phyloP scores from a whole-genome alignment of 2,329 filamentous ascomycete genomes.

The Colletotrichum horii region DNA sequence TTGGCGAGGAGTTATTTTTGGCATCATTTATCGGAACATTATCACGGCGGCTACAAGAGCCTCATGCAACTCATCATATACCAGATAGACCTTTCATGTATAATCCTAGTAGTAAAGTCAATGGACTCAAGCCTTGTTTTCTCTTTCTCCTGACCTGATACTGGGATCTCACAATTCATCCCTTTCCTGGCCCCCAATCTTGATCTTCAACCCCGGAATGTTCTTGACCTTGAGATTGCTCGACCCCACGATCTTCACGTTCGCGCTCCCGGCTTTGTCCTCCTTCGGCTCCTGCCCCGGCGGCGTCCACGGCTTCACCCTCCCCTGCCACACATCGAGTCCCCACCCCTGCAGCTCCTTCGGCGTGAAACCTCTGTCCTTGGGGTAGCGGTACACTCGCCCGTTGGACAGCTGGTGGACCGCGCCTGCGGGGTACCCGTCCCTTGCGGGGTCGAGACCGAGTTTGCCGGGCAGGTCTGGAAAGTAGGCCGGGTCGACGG shows the following conservation, averaged over 20 bases:
- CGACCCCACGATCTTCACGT: constrained; percentile 11
- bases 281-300: constrained; percentile 29
- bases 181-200: constrained; percentile 24
- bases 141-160: background rate
- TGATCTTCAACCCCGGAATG: constrained; percentile 30
- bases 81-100: background rate
- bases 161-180: constrained; percentile 26
- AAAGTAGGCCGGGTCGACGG: constrained; percentile 40
- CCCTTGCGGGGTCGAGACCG: constrained; percentile 29
- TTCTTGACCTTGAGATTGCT: constrained; percentile 22
- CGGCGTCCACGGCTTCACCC: constrained; percentile 38
- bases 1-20: constrained; percentile 10
- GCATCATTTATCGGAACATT: background rate
- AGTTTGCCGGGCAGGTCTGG: constrained; percentile 35
- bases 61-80: background rate
- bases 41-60: background rate
- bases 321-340: constrained; percentile 40
- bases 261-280: constrained; percentile 24
- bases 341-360: constrained; percentile 38
- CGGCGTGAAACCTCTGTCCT: constrained; percentile 29
- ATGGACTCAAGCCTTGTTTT: background rate
- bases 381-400: constrained; percentile 39
- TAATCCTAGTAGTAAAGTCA: constrained; percentile 4
- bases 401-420: constrained; percentile 40
- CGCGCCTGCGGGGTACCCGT: constrained; percentile 33